Percentiles rank a stretch among this genome's conserved stretches.
Conservation (phyloP, 805 yeast genomes). For the Candida palmyrensis region DNA sequence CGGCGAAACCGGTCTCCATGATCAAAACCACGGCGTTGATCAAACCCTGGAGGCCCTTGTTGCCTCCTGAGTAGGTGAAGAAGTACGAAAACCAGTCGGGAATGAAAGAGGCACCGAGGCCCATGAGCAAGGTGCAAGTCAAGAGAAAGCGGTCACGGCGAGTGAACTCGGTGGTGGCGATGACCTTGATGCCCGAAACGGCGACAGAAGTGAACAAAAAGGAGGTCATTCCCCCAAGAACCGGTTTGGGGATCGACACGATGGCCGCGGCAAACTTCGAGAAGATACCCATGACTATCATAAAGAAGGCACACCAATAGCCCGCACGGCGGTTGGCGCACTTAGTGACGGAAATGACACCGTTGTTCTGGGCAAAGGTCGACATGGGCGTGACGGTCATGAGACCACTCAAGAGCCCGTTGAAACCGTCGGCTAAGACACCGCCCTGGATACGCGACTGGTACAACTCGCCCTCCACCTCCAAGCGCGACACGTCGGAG, state of each 20-base stretch:
- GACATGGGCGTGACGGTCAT: constrained; percentile 87
- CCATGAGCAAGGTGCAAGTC: constrained; percentile 60
- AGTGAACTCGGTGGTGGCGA: constrained; percentile 56
- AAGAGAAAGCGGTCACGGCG: constrained; percentile 71
- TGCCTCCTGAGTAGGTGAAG: constrained; percentile 63
- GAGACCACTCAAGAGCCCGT: constrained; percentile 71
- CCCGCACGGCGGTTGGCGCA: constrained; percentile 85
- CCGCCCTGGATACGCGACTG: constrained; percentile 93
- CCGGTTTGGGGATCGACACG: constrained; percentile 47
- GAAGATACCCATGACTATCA: constrained; percentile 82
- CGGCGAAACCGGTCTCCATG: constrained; percentile 70
- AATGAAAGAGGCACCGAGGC: constrained; percentile 62
- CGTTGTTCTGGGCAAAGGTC: constrained; percentile 92
- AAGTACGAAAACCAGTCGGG: constrained; percentile 60
- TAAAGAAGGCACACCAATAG: constrained; percentile 73
- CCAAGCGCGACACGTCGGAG: constrained; percentile 81
- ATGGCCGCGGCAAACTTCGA: constrained; percentile 88
- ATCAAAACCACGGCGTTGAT: constrained; percentile 63
- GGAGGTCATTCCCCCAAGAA: constrained; percentile 83
- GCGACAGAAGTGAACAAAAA: constrained; percentile 74
- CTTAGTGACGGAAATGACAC: constrained; percentile 87
- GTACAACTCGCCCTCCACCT: constrained; percentile 75
- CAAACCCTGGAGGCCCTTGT: constrained; percentile 54
- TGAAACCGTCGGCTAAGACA: constrained; percentile 80
- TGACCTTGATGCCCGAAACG: constrained; percentile 66